These are phyloP conservation scores for Petunia secreta DNA, from an alignment of 257 asterid genomes.

Conservation along the genomic window DNA sequence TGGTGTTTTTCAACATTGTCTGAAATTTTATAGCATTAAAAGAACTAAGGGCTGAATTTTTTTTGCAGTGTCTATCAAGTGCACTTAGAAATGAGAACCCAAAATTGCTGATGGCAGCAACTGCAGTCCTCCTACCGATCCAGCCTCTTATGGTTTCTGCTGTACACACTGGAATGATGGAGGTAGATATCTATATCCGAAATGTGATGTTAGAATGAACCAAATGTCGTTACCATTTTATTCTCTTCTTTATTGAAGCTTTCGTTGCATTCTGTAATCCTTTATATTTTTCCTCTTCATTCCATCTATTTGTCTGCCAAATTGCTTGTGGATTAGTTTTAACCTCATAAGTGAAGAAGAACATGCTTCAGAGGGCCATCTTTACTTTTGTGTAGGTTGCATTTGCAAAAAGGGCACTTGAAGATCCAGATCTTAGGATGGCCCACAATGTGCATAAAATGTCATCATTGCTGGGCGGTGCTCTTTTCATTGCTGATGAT, in stretches of 20 bases:
- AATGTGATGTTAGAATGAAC: background rate
- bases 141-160: conserved; percentile 97
- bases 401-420: conserved; percentile 81
- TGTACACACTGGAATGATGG: conserved; percentile 95
- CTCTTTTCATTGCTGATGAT: conserved; percentile 80
- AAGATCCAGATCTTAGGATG: conserved; percentile 73
- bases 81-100: conserved; percentile 84
- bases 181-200: conserved; percentile 50
- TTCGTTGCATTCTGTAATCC: background rate
- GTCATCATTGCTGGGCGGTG: conserved; percentile 78
- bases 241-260: background rate
- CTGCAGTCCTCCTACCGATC: conserved; percentile 77
- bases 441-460: conserved; percentile 77
- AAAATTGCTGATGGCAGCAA: conserved; percentile 86
- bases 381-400: conserved; percentile 54
- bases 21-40: background rate
- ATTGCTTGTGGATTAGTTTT: no score
- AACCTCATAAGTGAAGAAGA: background rate
- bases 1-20: background rate
- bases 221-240: background rate
- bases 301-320: background rate
- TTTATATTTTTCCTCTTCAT: background rate
- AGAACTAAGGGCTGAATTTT: background rate
- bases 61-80: conserved; percentile 82
- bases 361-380: background rate